These are phyloP conservation scores for Candida rishiriensis DNA, from an alignment of 805 yeast genomes.

Conservation along the genomic window DNA sequence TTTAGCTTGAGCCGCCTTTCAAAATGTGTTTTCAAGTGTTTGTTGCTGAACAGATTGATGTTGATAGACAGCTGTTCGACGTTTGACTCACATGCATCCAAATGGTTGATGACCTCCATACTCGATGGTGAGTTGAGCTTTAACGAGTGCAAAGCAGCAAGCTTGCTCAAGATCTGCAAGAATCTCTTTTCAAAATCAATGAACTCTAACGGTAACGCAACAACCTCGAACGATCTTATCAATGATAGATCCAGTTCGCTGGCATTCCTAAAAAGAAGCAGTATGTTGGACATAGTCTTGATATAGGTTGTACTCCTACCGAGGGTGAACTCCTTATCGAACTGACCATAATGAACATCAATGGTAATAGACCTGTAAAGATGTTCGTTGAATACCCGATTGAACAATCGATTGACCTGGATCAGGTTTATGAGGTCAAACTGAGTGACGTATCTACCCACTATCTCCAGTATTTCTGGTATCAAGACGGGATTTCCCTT, in stretches of 20 bases:
- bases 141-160: background rate
- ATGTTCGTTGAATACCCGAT: slow-evolving; percentile 4
- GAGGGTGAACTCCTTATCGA: slow-evolving; percentile 21
- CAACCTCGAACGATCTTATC: slow-evolving; percentile 12
- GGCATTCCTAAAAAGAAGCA: slow-evolving; percentile 5
- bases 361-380: slow-evolving; percentile 21
- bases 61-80: background rate
- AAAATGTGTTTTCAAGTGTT: background rate
- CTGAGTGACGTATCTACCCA: slow-evolving; percentile 18
- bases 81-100: slow-evolving; percentile 2
- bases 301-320: slow-evolving; percentile 9
- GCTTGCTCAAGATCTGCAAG: background rate
- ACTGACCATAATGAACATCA: slow-evolving; percentile 20
- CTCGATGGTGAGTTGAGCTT: slow-evolving; percentile 10
- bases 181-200: slow-evolving; percentile 23
- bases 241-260: slow-evolving; percentile 7
- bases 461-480: slow-evolving; percentile 19
- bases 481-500: slow-evolving; percentile 5
- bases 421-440: slow-evolving; percentile 20
- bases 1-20: background rate
- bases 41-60: slow-evolving; percentile 6
- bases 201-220: slow-evolving; percentile 23
- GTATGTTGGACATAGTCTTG: slow-evolving; percentile 13
- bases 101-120: slow-evolving; percentile 7
- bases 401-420: slow-evolving; percentile 6